phyloP scores from a whole-genome alignment of 2,329 filamentous ascomycete genomes.

The Aspergillus tamarii region DNA sequence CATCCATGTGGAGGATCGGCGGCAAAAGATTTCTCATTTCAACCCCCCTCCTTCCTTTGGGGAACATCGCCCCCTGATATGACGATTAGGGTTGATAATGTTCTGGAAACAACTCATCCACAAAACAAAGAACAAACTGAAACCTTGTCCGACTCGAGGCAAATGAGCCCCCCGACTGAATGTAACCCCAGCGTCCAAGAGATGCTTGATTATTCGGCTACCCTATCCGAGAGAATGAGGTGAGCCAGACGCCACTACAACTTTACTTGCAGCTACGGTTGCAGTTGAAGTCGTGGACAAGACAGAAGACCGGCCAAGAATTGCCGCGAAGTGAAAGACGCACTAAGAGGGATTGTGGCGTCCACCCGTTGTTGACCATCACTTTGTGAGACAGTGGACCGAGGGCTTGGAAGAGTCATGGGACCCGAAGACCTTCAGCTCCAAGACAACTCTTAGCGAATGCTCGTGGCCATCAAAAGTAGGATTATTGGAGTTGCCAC shows the following conservation, averaged over 20 bases:
- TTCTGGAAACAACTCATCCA: neutral
- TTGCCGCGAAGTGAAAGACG: neutral
- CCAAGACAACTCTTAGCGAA: no score
- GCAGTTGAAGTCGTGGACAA: neutral
- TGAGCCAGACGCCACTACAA: neutral
- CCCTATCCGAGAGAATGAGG: neutral
- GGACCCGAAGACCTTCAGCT: neutral
- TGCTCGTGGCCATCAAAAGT: neutral
- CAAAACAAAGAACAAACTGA: neutral
- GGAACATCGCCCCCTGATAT: no score
- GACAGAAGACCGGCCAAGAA: neutral
- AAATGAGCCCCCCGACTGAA: neutral
- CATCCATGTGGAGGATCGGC: neutral
- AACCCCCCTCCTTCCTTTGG: no score
- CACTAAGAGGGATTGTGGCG: conserved; percentile 1
- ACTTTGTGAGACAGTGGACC: neutral
- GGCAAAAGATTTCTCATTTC: neutral
- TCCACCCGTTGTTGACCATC: neutral
- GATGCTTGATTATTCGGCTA: conserved; percentile 6
- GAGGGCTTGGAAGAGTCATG: neutral
- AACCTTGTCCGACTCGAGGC: neutral
- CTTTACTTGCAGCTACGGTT: neutral
- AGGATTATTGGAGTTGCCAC: neutral
- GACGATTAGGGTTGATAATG: neutral
- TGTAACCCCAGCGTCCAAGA: neutral